Conservation (phyloP, 179 eudicot genomes). For the Beta macrorhiza region DNA sequence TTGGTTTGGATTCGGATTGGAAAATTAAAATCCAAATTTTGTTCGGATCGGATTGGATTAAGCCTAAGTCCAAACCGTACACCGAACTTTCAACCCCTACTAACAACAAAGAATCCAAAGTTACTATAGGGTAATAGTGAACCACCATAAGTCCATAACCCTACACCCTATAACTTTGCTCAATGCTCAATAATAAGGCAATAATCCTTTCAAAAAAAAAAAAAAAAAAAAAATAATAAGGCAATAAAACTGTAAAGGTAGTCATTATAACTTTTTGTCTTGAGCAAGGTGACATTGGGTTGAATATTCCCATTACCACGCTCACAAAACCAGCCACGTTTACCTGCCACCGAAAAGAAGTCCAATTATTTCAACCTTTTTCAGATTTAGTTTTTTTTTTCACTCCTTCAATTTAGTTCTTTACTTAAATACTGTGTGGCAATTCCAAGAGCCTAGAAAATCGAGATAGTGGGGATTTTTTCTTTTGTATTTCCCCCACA, state of each 20-base stretch:
- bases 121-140: not conserved
- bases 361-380: not conserved
- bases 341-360: not conserved
- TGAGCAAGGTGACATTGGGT: conserved; percentile 27
- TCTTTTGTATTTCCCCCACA: conserved; percentile 48
- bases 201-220: no score
- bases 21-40: no score
- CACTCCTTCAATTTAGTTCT: not conserved
- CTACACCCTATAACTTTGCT: conserved; percentile 6
- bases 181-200: conserved; percentile 37
- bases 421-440: conserved; percentile 2
- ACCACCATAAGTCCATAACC: conserved; percentile 3
- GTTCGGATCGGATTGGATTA: no score
- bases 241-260: conserved; percentile 47
- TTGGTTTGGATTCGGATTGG: no score
- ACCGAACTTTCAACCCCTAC: no score
- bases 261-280: conserved; percentile 32
- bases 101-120: not conserved
- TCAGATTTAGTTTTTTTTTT: not conserved
- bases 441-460: conserved; percentile 51
- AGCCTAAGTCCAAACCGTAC: no score
- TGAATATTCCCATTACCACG: conserved; percentile 12
- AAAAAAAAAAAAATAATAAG: no score
- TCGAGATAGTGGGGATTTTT: conserved; percentile 50
- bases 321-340: conserved; percentile 16